Evolutionary conservation across 1,139 yeast genomes (phyloP), one percentile per base, ranked within the genome.

Genomic region (Scheffersomyces illinoinensis): DNA sequence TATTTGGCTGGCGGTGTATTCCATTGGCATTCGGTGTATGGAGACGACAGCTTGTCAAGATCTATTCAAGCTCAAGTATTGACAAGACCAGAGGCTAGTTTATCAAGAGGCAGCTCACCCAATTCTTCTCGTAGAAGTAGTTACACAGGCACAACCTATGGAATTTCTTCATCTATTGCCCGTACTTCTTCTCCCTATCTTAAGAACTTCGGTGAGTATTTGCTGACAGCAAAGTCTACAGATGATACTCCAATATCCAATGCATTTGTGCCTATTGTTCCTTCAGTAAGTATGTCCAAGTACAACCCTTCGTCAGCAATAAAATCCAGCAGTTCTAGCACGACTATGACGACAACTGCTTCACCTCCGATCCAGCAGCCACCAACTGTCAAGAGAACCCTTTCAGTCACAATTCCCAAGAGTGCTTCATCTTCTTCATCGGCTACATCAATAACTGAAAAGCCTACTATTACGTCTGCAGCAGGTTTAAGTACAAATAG

Each of bases 1-100:
- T 72, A 73, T 61, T 64, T 80, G 64, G 65, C 80, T 55, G 84
- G 84, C 46, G 81, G 86, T 12, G 74, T 85, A 43, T 63, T 74
- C 53, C 65, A 70, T 61, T 78, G 83, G 85, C 70, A 68, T 61
- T 64, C 70, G 26, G 53, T 62, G 4, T 76, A 63, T 64, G 84
- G 84, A 1, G 75, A 73, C 19, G 59, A 64, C 0, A 72, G 71
- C 1, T 66, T 79, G 17, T 62, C 69, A 14, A 71, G 69, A 57
- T 65, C 71, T 0, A 54, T 52, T 1, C 54, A 58, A 2, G 52
- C 62, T 12, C 66, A 63, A 5, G 58, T 65, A 4, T 60, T 72
- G 18, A 55, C 70, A 0, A 55, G 64, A 12, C 78, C 79, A 0
- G 66, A 62, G 52, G 74, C 76, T 1, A 64, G 70, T 14, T 57